These are phyloP conservation scores for Kappamyces sp. DNA, from an alignment of 192 early-diverging fungal genomes.

Conservation along the genomic window DNA sequence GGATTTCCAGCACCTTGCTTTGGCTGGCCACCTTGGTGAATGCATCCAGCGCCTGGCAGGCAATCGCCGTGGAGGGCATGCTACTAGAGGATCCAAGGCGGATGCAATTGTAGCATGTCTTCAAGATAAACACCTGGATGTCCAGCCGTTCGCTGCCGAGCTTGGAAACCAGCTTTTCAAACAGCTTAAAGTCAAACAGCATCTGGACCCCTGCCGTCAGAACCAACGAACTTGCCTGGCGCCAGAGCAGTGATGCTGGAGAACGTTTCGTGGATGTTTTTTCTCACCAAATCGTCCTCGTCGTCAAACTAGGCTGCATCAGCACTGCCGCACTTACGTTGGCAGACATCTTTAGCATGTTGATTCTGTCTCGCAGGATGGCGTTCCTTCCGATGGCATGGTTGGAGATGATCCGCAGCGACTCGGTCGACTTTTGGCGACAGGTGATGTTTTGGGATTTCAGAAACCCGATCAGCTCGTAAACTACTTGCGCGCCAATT, in stretches of 20 bases:
- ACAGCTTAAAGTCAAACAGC: neutral
- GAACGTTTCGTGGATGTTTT: conserved; percentile 34
- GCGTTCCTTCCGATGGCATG: conserved; percentile 38
- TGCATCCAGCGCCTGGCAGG: conserved; percentile 36
- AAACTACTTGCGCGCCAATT: conserved; percentile 31
- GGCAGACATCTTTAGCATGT: conserved; percentile 18
- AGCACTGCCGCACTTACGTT: conserved; percentile 16
- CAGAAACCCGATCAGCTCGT: conserved; percentile 21
- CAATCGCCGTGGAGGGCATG: conserved; percentile 35
- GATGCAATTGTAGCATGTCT: conserved; percentile 43
- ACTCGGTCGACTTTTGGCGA: conserved; percentile 44
- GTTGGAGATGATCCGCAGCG: conserved; percentile 34
- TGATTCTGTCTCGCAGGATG: conserved; percentile 21
- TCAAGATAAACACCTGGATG: conserved; percentile 42
- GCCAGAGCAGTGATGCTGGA: conserved; percentile 26
- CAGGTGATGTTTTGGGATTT: conserved; percentile 32
- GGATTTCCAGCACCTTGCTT: conserved; percentile 31
- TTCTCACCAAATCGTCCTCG: conserved; percentile 32
- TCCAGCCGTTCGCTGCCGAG: conserved; percentile 26
- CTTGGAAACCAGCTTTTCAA: conserved; percentile 5
- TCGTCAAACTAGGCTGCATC: conserved; percentile 36
- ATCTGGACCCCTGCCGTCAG: neutral
- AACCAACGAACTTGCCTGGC: conserved; percentile 20
- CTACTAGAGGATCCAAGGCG: conserved; percentile 25
- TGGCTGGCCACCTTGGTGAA: conserved; percentile 35